Percentiles rank a stretch among this genome's conserved stretches.
Conservation (phyloP, 106 monocot genomes). For the Triglochin maritima region DNA sequence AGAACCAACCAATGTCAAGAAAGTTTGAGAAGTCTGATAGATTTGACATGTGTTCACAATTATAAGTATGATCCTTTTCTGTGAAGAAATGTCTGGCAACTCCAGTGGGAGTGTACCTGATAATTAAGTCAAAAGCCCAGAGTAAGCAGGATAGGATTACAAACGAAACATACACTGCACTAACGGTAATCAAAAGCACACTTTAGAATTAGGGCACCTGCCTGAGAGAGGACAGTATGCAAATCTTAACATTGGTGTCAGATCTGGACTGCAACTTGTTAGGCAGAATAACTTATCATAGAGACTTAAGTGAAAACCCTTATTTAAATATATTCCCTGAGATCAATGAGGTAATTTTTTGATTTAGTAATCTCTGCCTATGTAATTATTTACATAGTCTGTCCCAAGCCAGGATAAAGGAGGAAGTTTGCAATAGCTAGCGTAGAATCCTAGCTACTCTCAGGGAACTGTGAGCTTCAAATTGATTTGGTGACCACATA, state of each 20-base stretch:
- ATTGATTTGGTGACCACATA: too few species aligned
- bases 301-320: constrained; percentile 3
- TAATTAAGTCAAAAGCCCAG: constrained; percentile 5
- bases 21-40: constrained; percentile 67
- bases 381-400: too few species aligned
- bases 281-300: constrained; percentile 31
- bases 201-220: background rate
- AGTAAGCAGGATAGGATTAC: background rate
- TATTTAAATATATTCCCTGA: too few species aligned
- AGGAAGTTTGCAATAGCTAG: too few species aligned
- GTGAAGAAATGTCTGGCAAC: constrained; percentile 27
- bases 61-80: constrained; percentile 32
- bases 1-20: constrained; percentile 68
- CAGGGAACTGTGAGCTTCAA: too few species aligned
- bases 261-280: constrained; percentile 26
- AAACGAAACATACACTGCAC: background rate
- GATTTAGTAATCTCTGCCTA: too few species aligned
- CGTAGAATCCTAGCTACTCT: too few species aligned
- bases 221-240: too few species aligned
- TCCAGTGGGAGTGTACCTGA: constrained; percentile 34
- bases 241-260: background rate
- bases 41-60: constrained; percentile 26
- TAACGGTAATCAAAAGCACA: background rate
- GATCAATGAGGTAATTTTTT: too few species aligned
- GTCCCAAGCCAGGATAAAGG: too few species aligned